These are phyloP conservation scores for Calonectria naviculata DNA, from an alignment of 2,329 filamentous ascomycete species.

Conservation along the genomic window DNA sequence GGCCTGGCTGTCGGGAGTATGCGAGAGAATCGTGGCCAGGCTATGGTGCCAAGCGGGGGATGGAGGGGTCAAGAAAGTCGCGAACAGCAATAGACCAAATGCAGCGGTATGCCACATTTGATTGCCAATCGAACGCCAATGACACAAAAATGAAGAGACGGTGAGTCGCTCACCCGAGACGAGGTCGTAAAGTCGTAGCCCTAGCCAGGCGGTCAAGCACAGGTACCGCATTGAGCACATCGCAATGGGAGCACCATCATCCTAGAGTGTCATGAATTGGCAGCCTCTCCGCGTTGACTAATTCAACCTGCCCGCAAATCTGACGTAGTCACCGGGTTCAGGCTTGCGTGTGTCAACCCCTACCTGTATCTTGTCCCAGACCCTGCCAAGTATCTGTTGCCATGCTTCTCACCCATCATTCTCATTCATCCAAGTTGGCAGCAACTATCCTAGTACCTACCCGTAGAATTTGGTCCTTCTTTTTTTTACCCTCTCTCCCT, in stretches of 20 bases:
- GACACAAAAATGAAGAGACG: conserved; percentile 20
- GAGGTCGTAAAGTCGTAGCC: conserved; percentile 12
- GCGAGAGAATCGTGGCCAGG: conserved; percentile 3
- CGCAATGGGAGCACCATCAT: conserved; percentile 2
- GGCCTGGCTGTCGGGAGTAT: conserved; percentile 10
- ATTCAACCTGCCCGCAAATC: conserved; percentile 9
- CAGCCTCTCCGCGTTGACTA: conserved; percentile 11
- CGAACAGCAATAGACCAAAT: conserved; percentile 9
- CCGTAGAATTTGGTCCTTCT: neutral
- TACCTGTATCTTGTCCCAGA: conserved; percentile 15
- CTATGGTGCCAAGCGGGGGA: conserved; percentile 15
- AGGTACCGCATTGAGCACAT: conserved; percentile 10
- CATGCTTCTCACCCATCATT: neutral
- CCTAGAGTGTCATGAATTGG: conserved; percentile 16
- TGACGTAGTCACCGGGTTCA: conserved; percentile 17
- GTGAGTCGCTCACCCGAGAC: conserved; percentile 20
- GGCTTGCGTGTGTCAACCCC: conserved; percentile 19
- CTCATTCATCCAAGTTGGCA: neutral
- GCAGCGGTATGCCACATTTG: conserved; percentile 2
- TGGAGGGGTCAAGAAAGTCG: conserved; percentile 5
- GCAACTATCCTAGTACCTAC: neutral
- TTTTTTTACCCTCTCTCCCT: neutral
- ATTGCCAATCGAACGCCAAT: conserved; percentile 10
- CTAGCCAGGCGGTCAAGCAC: conserved; percentile 20
- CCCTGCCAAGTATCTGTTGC: conserved; percentile 12